Evolutionary conservation across 306 rosid species (phyloP).

Genomic region (Acmispon strigosus): DNA sequence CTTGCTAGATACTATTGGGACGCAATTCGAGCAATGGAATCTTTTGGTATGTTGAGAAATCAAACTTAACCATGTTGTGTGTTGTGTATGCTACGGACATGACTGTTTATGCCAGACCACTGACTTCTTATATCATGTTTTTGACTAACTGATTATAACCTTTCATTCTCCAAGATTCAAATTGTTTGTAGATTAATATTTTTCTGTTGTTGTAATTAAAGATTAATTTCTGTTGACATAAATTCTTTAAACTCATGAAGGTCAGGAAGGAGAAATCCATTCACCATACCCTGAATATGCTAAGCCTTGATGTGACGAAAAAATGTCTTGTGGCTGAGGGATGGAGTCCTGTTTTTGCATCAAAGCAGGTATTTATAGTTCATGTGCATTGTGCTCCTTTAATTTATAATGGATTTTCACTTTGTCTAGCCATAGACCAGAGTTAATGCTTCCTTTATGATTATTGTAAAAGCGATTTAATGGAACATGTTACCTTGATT

Average conservation of each 20-base stretch:
- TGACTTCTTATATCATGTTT: not conserved
- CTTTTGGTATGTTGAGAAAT: slow-evolving; percentile 48
- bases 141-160: not conserved
- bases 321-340: slow-evolving; percentile 97
- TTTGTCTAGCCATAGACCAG: not conserved
- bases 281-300: slow-evolving; percentile 89
- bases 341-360: slow-evolving; percentile 89
- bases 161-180: not conserved
- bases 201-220: slow-evolving; percentile 10
- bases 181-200: slow-evolving; percentile 3
- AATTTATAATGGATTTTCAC: slow-evolving; percentile 1
- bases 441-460: not conserved
- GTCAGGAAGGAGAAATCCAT: slow-evolving; percentile 91
- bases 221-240: slow-evolving; percentile 26
- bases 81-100: slow-evolving; percentile 1
- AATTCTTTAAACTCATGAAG: slow-evolving; percentile 46
- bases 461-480: not conserved
- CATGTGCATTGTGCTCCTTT: not conserved
- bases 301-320: slow-evolving; percentile 92
- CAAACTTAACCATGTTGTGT: not conserved
- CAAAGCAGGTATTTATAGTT: slow-evolving; percentile 58
- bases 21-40: slow-evolving; percentile 78
- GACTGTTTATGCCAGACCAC: not conserved
- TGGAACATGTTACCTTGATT: not conserved
- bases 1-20: slow-evolving; percentile 68